Conservation (phyloP, 176 grass and related monocot genomes). For the Triticum timopheevii region DNA sequence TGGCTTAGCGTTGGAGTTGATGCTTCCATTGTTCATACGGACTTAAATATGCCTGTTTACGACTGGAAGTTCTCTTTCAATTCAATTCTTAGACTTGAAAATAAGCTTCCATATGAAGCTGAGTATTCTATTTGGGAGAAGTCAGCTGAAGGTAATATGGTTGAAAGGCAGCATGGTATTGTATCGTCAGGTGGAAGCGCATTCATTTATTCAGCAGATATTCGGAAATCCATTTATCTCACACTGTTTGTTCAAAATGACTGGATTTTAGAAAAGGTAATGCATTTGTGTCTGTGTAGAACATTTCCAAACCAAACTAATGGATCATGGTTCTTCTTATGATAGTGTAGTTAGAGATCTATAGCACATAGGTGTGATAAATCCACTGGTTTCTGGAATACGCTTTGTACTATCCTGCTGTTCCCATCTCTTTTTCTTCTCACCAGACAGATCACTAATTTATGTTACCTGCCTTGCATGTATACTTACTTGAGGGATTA, state of each 20-base stretch:
- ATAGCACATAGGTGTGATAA: constrained; percentile 3
- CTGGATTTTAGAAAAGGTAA: constrained; percentile 96
- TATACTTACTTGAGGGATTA: background rate
- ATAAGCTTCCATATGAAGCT: constrained; percentile 88
- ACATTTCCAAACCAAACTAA: background rate
- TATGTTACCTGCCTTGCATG: constrained; percentile 2
- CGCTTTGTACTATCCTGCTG: background rate
- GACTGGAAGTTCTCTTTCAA: constrained; percentile 96
- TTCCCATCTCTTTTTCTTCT: background rate
- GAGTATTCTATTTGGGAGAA: constrained; percentile 97
- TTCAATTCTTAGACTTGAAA: constrained; percentile 91
- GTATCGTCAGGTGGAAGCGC: constrained; percentile 66
- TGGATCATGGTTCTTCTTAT: background rate
- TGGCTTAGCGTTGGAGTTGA: constrained; percentile 89
- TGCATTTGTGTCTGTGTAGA: background rate
- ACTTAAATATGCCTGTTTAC: constrained; percentile 80
- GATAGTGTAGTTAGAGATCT: background rate
- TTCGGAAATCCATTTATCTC: constrained; percentile 78
- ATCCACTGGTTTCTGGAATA: background rate
- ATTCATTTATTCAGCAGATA: constrained; percentile 94
- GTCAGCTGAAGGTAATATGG: constrained; percentile 72
- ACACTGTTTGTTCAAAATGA: constrained; percentile 92
- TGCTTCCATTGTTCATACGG: constrained; percentile 88
- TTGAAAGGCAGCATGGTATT: constrained; percentile 79
- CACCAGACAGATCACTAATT: background rate